phyloP scores from a whole-genome alignment of 1,284 basidiomycete species.

The Neonothopanus nambi region DNA sequence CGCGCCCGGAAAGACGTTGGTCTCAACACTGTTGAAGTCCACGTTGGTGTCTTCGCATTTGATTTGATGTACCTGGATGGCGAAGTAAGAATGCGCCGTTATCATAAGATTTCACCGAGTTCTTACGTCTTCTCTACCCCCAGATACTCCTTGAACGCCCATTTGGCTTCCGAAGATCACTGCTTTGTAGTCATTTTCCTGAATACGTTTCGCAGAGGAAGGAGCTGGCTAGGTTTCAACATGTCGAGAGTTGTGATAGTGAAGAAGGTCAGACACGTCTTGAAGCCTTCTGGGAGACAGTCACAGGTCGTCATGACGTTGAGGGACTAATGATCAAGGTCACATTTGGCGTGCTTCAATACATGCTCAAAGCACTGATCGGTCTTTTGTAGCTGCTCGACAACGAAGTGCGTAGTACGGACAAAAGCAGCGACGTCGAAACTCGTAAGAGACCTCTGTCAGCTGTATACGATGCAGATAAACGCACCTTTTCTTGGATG shows the following conservation, averaged over 20 bases:
- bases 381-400: slow-evolving; percentile 54
- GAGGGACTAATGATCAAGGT: slow-evolving; percentile 97
- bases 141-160: slow-evolving; percentile 72
- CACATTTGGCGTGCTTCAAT: slow-evolving; percentile 12
- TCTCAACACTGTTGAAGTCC: slow-evolving; percentile 76
- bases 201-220: slow-evolving; percentile 47
- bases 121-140: slow-evolving; percentile 4
- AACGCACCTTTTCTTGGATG: slow-evolving; percentile 76
- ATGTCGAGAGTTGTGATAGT: slow-evolving; percentile 81
- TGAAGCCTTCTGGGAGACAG: slow-evolving; percentile 76
- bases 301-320: slow-evolving; percentile 67
- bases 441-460: slow-evolving; percentile 70
- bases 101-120: slow-evolving; percentile 3
- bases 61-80: slow-evolving; percentile 91
- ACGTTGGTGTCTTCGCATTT: slow-evolving; percentile 87
- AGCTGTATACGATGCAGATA: slow-evolving; percentile 90
- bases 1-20: slow-evolving; percentile 86
- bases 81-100: slow-evolving; percentile 43
- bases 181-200: slow-evolving; percentile 63
- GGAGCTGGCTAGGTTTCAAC: slow-evolving; percentile 67
- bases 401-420: slow-evolving; percentile 41
- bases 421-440: slow-evolving; percentile 36
- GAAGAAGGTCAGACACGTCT: slow-evolving; percentile 62
- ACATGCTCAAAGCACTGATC: background rate
- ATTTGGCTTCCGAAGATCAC: slow-evolving; percentile 71